Evolutionary conservation across 352 stramenopile species (phyloP), one percentile per base, ranked within the genome.

Genomic region (Thalassiosira pacifica): DNA sequence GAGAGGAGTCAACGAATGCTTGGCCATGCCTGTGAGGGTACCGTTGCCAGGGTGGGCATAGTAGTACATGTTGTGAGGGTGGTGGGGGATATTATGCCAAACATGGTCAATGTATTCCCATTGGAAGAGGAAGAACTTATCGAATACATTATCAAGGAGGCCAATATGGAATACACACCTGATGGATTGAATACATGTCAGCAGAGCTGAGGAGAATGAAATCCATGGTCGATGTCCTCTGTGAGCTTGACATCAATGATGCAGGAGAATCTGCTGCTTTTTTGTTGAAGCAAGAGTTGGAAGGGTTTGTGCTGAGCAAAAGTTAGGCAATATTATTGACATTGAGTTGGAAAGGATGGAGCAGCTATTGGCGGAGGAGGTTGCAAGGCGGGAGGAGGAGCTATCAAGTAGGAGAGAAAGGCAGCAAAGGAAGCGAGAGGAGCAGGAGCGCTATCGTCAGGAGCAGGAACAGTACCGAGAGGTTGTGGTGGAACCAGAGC

Each of bases 281-380:
- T 16, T 34, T 86, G 67, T 79, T 89, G 29, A 83, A 83, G 53
- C 31, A 59, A 48, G 71, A 89, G 60, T 42, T 86, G 18, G 71
- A 89, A 52, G 83, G 78, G 16, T 85, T 79, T 73, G 65, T 82
- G 16, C 27, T 80, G 16, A 89, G 71, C 72, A 67, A 84, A 69
- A 74, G n/a, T 48, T 89, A 19, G 79, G 85, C 68, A 75, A 89
- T 55, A 87, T 83, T 48, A 75, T 87, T 73, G 73, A 86, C 57
- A 77, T 67, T 57, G 79, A 87, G 22, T 31, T 81, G 29, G 74
- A 85, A 26, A 40, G 73, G 45, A 66, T 87, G 53, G 80, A 87
- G n/a, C 68, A 87, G 52, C 18, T 78, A 16, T 45, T 84, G 57
- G 83, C 72, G 42, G 77, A 89, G 48, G 73, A 72, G 57, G 83